These are phyloP conservation scores for Cardamine occulta DNA, from an alignment of 345 rosid species.

Conservation along the genomic window DNA sequence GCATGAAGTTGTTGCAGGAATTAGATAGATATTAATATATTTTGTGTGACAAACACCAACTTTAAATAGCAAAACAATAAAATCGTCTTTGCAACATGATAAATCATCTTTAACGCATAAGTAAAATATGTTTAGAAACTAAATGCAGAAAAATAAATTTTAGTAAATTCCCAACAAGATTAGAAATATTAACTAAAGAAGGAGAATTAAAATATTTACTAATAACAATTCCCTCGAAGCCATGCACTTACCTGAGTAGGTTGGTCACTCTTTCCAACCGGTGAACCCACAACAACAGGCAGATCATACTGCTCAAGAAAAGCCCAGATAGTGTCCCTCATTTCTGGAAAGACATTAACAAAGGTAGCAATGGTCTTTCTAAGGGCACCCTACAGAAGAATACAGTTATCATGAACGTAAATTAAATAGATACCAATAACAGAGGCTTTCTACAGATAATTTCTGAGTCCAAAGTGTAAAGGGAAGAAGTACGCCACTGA, in stretches of 20 bases:
- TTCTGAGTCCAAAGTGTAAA: constrained; percentile 11
- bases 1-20: constrained; percentile 1
- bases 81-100: constrained; percentile 9
- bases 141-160: constrained; percentile 25
- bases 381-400: constrained; percentile 76
- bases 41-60: constrained; percentile 1
- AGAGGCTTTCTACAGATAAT: constrained; percentile 24
- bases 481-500: constrained; percentile 37
- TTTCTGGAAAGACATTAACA: constrained; percentile 68
- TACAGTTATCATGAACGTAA: constrained; percentile 23
- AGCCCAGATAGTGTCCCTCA: constrained; percentile 82
- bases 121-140: neutral
- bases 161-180: neutral
- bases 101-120: neutral
- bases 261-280: constrained; percentile 56
- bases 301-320: constrained; percentile 94
- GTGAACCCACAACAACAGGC: constrained; percentile 81
- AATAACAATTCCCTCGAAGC: constrained; percentile 9
- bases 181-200: neutral
- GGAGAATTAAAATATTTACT: constrained; percentile 8
- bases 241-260: constrained; percentile 63
- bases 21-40: neutral
- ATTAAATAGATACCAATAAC: constrained; percentile 26
- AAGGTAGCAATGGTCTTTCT: constrained; percentile 83
- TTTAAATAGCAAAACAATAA: constrained; percentile 3